A percentile compares a stretch with the other conserved stretches of the same genome.
Evolutionary conservation across 2,329 filamentous ascomycete species (phyloP).

Genomic region (Cladophialophora bantiana): DNA sequence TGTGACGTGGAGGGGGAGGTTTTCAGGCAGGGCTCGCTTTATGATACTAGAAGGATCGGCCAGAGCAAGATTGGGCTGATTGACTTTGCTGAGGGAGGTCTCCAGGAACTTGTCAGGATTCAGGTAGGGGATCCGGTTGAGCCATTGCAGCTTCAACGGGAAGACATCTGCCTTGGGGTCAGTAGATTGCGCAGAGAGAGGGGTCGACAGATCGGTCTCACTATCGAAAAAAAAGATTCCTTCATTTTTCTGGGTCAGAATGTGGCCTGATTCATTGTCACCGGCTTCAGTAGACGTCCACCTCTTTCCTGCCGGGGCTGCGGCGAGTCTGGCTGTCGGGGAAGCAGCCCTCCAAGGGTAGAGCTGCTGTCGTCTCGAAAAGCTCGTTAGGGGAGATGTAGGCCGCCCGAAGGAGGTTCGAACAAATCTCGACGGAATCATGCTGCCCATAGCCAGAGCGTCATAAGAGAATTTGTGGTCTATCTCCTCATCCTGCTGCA

Average conservation of each 20-base stretch:
- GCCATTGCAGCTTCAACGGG: slow-evolving; percentile 75
- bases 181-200: slow-evolving; percentile 17
- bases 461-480: not conserved
- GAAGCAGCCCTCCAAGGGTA: slow-evolving; percentile 29
- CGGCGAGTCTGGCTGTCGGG: slow-evolving; percentile 19
- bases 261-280: slow-evolving; percentile 69
- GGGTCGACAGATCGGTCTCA: slow-evolving; percentile 51
- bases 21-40: slow-evolving; percentile 67
- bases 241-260: slow-evolving; percentile 76
- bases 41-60: slow-evolving; percentile 64
- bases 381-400: not conserved
- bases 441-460: slow-evolving; percentile 15
- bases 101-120: slow-evolving; percentile 55
- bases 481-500: not conserved
- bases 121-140: slow-evolving; percentile 61
- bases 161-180: slow-evolving; percentile 71
- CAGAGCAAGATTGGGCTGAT: slow-evolving; percentile 59
- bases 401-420: slow-evolving; percentile 17
- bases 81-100: slow-evolving; percentile 59
- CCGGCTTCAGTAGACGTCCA: slow-evolving; percentile 40
- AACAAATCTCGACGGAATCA: slow-evolving; percentile 25
- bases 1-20: slow-evolving; percentile 71
- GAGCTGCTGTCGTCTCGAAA: slow-evolving; percentile 28
- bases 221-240: slow-evolving; percentile 90
- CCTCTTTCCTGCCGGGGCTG: slow-evolving; percentile 23